Evolutionary conservation across 768 basidiomycete genomes (phyloP).

Genomic region (Leccinum variicolor): DNA sequence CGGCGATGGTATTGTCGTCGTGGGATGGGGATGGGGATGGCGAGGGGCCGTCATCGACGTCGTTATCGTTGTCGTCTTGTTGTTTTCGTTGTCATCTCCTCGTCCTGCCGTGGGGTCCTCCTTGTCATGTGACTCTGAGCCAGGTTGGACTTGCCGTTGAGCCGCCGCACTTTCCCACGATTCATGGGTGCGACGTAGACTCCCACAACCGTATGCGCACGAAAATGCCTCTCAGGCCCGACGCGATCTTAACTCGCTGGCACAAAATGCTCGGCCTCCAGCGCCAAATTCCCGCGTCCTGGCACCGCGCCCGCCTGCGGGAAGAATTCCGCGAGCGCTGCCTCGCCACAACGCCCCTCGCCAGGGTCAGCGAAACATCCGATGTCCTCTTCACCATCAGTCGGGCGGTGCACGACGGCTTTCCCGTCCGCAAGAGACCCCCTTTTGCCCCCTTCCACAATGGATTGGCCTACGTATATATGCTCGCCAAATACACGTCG

Average conservation of each 20-base stretch:
- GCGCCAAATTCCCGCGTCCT: conserved; percentile 5
- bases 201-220: background rate
- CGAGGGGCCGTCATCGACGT: too few relatives aligned
- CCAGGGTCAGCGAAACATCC: conserved; percentile 12
- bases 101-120: too few relatives aligned
- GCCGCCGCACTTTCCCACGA: too few relatives aligned
- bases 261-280: conserved; percentile 9
- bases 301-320: conserved; percentile 6
- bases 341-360: conserved; percentile 9
- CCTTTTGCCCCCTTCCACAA: conserved; percentile 8
- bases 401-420: conserved; percentile 8
- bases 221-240: conserved; percentile 6
- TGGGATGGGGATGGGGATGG: too few relatives aligned
- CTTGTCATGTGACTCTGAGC: too few relatives aligned
- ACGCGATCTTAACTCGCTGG: conserved; percentile 5
- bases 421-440: conserved; percentile 11
- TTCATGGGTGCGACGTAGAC: too few relatives aligned
- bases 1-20: too few relatives aligned
- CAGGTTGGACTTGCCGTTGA: too few relatives aligned
- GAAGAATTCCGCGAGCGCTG: conserved; percentile 8
- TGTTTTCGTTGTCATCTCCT: too few relatives aligned
- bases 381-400: conserved; percentile 14
- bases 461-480: conserved; percentile 10
- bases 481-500: conserved; percentile 12
- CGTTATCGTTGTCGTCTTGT: too few relatives aligned